A percentile compares a stretch with the other conserved stretches of the same genome.
phyloP scores from a whole-genome alignment of 148 eudicot genomes.

The Fagopyrum homotropicum region DNA sequence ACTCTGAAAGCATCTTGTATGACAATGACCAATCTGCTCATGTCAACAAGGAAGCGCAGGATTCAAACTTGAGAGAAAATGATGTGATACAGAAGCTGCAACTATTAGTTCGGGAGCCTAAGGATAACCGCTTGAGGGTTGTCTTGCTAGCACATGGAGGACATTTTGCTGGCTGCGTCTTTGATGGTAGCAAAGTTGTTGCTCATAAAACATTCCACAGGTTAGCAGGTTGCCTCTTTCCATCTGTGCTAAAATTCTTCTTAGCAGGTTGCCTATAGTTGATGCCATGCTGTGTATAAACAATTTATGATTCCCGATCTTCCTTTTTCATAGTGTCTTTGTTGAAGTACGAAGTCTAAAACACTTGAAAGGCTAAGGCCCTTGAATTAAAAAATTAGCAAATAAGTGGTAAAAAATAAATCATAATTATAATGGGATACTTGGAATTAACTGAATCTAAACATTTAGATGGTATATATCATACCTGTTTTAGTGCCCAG shows the following conservation, averaged over 20 bases:
- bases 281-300: neutral
- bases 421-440: neutral
- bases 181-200: constrained; percentile 77
- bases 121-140: constrained; percentile 59
- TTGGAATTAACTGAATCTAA: neutral
- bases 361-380: neutral
- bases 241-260: neutral
- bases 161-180: constrained; percentile 95
- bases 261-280: neutral
- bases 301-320: neutral
- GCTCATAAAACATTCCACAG: constrained; percentile 93
- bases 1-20: constrained; percentile 37
- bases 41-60: constrained; percentile 21
- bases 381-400: neutral
- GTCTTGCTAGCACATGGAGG: constrained; percentile 86
- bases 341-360: neutral
- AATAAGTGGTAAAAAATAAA: neutral
- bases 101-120: constrained; percentile 45
- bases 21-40: constrained; percentile 31
- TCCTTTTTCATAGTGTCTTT: neutral
- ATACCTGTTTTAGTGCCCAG: neutral
- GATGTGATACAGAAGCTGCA: constrained; percentile 58
- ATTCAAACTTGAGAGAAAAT: constrained; percentile 30
- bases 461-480: neutral
- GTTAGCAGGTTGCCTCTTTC: constrained; percentile 24